phyloP scores from a whole-genome alignment of 1,284 basidiomycete species.

The Sanghuangporus baumii region DNA sequence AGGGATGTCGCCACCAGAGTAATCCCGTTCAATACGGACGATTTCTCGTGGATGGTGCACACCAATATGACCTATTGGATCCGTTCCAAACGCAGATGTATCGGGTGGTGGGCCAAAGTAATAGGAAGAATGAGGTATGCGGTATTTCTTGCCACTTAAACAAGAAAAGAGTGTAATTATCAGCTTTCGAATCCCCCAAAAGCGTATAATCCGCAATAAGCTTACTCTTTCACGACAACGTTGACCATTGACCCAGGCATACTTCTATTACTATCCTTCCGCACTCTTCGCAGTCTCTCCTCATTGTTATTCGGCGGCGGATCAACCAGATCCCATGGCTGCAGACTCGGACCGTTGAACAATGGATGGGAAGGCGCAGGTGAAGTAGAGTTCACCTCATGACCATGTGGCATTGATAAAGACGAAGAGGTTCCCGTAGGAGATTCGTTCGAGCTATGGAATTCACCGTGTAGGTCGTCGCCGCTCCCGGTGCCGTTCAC shows the following conservation, averaged over 20 bases:
- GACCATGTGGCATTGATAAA: neutral
- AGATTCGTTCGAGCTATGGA: neutral
- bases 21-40: conserved; percentile 78
- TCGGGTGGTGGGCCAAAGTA: conserved; percentile 75
- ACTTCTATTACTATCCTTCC: conserved; percentile 8
- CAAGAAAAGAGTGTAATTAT: neutral
- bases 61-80: conserved; percentile 74
- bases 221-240: conserved; percentile 15
- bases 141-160: conserved; percentile 15
- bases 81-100: conserved; percentile 69
- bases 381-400: neutral
- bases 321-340: conserved; percentile 14
- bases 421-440: neutral
- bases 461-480: neutral
- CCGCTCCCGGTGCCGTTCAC: neutral
- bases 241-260: neutral
- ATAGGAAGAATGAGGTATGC: conserved; percentile 70
- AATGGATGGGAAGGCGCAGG: neutral
- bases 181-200: neutral
- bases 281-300: conserved; percentile 2
- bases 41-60: conserved; percentile 82
- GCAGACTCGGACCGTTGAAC: conserved; percentile 2
- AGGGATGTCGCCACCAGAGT: conserved; percentile 70
- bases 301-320: conserved; percentile 12
- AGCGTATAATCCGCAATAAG: neutral